Evolutionary conservation across 768 basidiomycete genomes (phyloP).

Genomic region (Termitomyces sp.): DNA sequence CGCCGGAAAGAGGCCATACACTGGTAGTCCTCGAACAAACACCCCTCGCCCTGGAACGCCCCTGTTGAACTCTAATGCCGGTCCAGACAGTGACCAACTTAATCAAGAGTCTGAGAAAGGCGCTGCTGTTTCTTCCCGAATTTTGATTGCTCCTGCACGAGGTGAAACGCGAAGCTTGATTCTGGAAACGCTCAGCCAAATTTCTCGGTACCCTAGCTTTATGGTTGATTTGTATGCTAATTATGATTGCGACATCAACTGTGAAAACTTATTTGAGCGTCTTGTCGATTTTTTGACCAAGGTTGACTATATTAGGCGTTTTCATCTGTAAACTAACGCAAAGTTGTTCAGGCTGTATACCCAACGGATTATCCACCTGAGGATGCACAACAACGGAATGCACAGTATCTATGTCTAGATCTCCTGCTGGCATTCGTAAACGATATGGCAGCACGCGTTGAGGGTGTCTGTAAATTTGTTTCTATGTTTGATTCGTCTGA

Average conservation of each 20-base stretch:
- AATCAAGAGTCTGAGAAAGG: conserved; percentile 46
- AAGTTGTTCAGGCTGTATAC: conserved; percentile 68
- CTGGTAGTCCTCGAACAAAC: conserved; percentile 25
- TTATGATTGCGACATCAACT: conserved; percentile 96
- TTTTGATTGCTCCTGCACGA: conserved; percentile 70
- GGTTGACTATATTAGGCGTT: conserved; percentile 37
- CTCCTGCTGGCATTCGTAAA: conserved; percentile 83
- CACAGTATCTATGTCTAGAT: conserved; percentile 87
- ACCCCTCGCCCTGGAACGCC: conserved; percentile 58
- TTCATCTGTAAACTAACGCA: neutral
- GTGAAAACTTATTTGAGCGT: conserved; percentile 93
- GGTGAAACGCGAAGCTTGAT: conserved; percentile 89
- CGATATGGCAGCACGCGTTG: conserved; percentile 73
- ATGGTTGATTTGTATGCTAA: conserved; percentile 96
- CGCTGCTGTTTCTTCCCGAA: conserved; percentile 47
- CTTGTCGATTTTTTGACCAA: conserved; percentile 86
- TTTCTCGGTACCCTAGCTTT: conserved; percentile 82
- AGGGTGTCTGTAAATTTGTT: conserved; percentile 33
- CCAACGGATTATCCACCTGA: conserved; percentile 57
- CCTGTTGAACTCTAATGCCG: conserved; percentile 36
- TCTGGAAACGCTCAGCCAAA: conserved; percentile 80
- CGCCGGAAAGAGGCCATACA: conserved; percentile 27
- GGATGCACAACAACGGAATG: conserved; percentile 68
- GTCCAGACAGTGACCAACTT: conserved; percentile 27
- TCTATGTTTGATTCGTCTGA: conserved; percentile 8